These are phyloP conservation scores for Fulvia fulva DNA, from an alignment of 2,329 filamentous ascomycete species.

Conservation along the genomic window DNA sequence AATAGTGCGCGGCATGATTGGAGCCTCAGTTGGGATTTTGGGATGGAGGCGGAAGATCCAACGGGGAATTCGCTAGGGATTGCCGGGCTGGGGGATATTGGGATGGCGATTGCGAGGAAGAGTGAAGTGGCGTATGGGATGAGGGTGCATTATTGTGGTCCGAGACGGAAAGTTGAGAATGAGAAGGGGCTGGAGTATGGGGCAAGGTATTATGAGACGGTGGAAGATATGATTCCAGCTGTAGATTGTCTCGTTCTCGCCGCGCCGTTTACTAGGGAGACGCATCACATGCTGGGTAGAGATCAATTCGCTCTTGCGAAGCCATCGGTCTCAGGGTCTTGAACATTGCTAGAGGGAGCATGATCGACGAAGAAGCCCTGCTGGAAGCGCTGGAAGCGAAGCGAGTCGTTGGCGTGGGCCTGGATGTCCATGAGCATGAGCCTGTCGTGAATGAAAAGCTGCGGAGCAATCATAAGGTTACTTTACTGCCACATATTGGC, in stretches of 20 bases:
- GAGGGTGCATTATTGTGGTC: conserved; percentile 53
- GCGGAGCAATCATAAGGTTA: conserved; percentile 32
- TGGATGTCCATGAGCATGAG: conserved; percentile 62
- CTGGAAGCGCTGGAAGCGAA: conserved; percentile 54
- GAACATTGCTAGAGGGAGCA: conserved; percentile 60
- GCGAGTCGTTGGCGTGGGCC: conserved; percentile 48
- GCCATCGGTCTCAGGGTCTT: conserved; percentile 56
- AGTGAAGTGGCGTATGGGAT: conserved; percentile 60
- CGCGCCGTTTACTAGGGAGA: conserved; percentile 46
- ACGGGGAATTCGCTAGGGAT: conserved; percentile 60
- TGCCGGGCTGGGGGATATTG: conserved; percentile 61
- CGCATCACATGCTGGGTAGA: conserved; percentile 7
- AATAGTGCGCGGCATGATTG: conserved; percentile 47
- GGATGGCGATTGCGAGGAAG: conserved; percentile 53
- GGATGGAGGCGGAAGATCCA: conserved; percentile 59
- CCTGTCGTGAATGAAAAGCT: conserved; percentile 48
- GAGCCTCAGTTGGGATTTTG: conserved; percentile 57
- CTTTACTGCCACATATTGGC: conserved; percentile 20
- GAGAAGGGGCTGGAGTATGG: too few species aligned
- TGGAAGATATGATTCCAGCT: conserved; percentile 44
- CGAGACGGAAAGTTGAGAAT: conserved; percentile 46
- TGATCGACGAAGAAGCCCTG: conserved; percentile 62
- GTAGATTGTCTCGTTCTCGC: conserved; percentile 61
- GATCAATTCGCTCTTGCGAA: conserved; percentile 24
- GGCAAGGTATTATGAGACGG: background rate